Evolutionary conservation across 2,329 filamentous ascomycete species (phyloP), one percentile per base, ranked within the genome.

Genomic region (Paecilomyces variotii): DNA sequence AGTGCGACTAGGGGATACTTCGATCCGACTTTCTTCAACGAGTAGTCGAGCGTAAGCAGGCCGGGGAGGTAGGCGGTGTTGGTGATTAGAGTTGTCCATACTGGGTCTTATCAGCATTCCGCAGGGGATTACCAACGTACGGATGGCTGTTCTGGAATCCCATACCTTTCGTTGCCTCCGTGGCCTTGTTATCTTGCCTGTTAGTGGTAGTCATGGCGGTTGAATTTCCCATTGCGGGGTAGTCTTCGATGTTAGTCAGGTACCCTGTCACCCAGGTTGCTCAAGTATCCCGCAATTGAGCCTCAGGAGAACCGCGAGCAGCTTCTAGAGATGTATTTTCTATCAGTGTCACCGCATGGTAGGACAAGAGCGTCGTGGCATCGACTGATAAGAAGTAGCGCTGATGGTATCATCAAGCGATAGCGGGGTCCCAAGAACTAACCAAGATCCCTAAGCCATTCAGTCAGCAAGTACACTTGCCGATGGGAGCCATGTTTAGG

Each of bases 11-110:
- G 84, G 2, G 90, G 90, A 72, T 94, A 95, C 56, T 82, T 82
- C 12, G 88, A 87, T 24, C 78, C 73, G 58, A 80, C 77, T 63
- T 81, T 80, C 67, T 85, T 86, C 65, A 96, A 84, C 52, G 88
- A 90, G 75, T 89, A 84, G 70, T 91, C 83, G 61, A 96, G 87
- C 1, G 90, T 91, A 57, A 96, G 80, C 55, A 96, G 86, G 53
- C 91, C 91, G 4, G 88, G 82, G 61, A 96, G 85, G 74, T 96
- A 96, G 67, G 82, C 81, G 54, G 84, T 85, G 76, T 94, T 95
- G 60, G 91, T 96, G 71, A 96, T 91, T 64, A 96, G 82, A 10
- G 87, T 89, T 28, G 89, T 90, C 90, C 90, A 96, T 71, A 94
- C 90, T 90, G 59, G n/a, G n/a, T 19, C n/a, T 14, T 45, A 14